Evolutionary conservation across 208 protist species (phyloP).

Genomic region (Trypanosoma platydactyli): DNA sequence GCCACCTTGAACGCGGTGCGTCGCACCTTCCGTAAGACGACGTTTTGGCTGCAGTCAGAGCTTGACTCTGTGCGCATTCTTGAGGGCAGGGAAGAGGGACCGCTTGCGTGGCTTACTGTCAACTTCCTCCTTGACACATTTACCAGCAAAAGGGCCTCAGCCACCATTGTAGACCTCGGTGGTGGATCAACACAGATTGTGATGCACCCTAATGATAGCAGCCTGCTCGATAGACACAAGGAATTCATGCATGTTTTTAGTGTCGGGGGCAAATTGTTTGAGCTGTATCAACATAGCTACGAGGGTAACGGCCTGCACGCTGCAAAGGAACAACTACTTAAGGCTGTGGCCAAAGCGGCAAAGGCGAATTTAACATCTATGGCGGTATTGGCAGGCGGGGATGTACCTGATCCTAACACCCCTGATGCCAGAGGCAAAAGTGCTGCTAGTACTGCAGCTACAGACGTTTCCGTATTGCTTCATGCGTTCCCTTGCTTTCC

Average conservation of each 20-base stretch:
- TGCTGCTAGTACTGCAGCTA: neutral
- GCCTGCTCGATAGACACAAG: conserved; percentile 12
- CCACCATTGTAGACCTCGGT: conserved; percentile 77
- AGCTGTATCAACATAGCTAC: conserved; percentile 83
- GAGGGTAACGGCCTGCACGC: conserved; percentile 74
- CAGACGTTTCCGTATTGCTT: neutral
- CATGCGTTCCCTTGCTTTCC: conserved; percentile 39
- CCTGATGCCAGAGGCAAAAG: neutral
- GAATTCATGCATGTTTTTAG: conserved; percentile 29
- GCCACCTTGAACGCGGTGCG: conserved; percentile 42
- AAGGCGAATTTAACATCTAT: too few species aligned
- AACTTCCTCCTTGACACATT: conserved; percentile 70
- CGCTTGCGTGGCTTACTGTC: conserved; percentile 81
- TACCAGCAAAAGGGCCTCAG: conserved; percentile 10
- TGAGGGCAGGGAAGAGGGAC: conserved; percentile 78
- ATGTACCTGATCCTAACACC: neutral
- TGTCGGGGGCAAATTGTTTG: conserved; percentile 29
- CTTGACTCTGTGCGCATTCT: conserved; percentile 62
- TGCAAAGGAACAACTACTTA: conserved; percentile 44
- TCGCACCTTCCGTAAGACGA: conserved; percentile 15
- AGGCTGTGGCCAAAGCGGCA: conserved; percentile 16
- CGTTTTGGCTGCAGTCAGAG: conserved; percentile 52
- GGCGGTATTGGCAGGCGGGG: neutral
- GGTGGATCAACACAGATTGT: conserved; percentile 84
- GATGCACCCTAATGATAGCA: conserved; percentile 39